Evolutionary conservation across 192 early-diverging fungal species (phyloP).

Genomic region (Coemansia interrupta): DNA sequence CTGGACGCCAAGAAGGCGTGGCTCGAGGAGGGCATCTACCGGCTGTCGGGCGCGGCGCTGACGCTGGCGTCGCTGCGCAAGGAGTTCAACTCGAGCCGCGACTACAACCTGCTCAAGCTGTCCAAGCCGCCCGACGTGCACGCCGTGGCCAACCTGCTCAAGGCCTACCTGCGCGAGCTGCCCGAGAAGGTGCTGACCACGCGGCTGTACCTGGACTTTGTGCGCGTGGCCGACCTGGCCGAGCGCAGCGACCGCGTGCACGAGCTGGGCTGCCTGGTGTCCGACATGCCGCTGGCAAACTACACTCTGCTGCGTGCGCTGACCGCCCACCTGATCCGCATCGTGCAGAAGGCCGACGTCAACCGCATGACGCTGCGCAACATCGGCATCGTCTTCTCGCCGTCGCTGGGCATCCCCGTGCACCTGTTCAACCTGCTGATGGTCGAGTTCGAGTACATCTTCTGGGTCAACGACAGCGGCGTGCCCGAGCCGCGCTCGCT

Average conservation of each 20-base stretch:
- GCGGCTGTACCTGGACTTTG: slow-evolving; percentile 82
- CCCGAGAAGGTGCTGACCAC: slow-evolving; percentile 81
- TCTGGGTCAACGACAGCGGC: slow-evolving; percentile 69
- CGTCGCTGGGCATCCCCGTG: slow-evolving; percentile 89
- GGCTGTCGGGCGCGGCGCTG: slow-evolving; percentile 74
- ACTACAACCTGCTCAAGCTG: slow-evolving; percentile 49
- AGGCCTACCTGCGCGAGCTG: slow-evolving; percentile 87
- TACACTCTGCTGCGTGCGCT: slow-evolving; percentile 85
- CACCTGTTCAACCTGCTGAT: slow-evolving; percentile 91
- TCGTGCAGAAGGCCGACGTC: slow-evolving; percentile 75
- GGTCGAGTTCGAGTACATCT: slow-evolving; percentile 84
- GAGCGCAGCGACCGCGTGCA: slow-evolving; percentile 77
- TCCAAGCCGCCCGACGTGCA: slow-evolving; percentile 83
- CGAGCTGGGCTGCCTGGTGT: slow-evolving; percentile 77
- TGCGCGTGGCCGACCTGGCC: slow-evolving; percentile 76
- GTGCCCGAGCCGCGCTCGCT: slow-evolving; percentile 49
- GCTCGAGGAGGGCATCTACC: slow-evolving; percentile 93
- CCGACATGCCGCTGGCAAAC: slow-evolving; percentile 77
- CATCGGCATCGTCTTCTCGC: slow-evolving; percentile 94
- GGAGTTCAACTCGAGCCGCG: slow-evolving; percentile 67
- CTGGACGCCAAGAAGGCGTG: slow-evolving; percentile 85
- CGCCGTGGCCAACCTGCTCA: slow-evolving; percentile 86
- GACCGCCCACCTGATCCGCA: slow-evolving; percentile 83
- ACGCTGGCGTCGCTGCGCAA: slow-evolving; percentile 74
- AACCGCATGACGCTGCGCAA: slow-evolving; percentile 97